Conservation (phyloP, 495 filamentous ascomycete genomes). For the Niebla homalea region DNA sequence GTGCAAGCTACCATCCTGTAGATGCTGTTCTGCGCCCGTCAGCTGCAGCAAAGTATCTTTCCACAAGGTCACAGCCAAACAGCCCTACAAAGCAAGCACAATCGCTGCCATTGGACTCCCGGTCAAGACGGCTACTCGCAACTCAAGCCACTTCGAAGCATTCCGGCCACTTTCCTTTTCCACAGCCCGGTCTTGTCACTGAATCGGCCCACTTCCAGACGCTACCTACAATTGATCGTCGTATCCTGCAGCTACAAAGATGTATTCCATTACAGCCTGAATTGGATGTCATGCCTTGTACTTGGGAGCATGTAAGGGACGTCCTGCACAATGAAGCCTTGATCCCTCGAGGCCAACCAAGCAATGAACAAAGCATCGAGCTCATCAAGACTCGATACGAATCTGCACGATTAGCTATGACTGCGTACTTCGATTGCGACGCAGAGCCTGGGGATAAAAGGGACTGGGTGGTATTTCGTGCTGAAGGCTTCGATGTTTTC, state of each 20-base stretch:
- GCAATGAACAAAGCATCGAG: neutral
- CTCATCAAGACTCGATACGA: conserved; percentile 6
- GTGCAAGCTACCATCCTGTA: neutral
- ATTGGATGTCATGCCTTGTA: conserved; percentile 1
- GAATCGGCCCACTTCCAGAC: neutral
- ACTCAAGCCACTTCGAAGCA: neutral
- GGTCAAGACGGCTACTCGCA: neutral
- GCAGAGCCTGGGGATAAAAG: neutral
- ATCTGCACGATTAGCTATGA: neutral
- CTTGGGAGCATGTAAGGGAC: conserved; percentile 1
- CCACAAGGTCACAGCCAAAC: neutral
- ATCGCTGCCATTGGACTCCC: neutral
- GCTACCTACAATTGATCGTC: conserved; percentile 1
- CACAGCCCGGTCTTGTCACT: neutral
- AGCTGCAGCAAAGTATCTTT: neutral
- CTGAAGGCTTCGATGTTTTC: conserved; percentile 7
- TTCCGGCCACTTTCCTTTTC: neutral
- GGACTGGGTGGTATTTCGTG: neutral
- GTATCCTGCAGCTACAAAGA: conserved; percentile 3
- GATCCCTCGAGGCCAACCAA: conserved; percentile 1
- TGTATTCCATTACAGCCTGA: neutral
- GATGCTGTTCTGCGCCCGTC: neutral
- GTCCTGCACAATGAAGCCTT: conserved; percentile 2
- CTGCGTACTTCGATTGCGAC: neutral
- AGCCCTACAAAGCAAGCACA: neutral